These are phyloP conservation scores for Eleusine indica DNA, from an alignment of 176 grass and related monocot genomes.

Conservation along the genomic window DNA sequence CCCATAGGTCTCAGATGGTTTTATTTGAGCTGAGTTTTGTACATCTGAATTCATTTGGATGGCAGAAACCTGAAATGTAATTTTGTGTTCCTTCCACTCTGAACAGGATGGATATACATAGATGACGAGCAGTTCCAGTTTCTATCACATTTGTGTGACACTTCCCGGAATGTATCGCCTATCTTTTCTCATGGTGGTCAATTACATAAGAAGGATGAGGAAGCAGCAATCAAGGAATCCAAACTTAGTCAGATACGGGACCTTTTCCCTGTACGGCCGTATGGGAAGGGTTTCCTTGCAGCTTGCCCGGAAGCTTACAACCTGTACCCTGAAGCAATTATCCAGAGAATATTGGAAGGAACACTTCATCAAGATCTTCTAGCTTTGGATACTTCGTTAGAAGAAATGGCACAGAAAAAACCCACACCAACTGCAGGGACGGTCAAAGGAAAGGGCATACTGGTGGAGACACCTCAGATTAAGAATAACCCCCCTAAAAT, in stretches of 20 bases:
- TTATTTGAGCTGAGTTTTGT: background rate
- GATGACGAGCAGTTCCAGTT: slow-evolving; percentile 85
- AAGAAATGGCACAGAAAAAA: slow-evolving; percentile 68
- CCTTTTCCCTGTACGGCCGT: slow-evolving; percentile 65
- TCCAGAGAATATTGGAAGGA: slow-evolving; percentile 87
- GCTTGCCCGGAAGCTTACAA: slow-evolving; percentile 95
- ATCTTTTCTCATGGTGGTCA: slow-evolving; percentile 57
- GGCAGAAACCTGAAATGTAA: slow-evolving; percentile 21
- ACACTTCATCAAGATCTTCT: slow-evolving; percentile 92
- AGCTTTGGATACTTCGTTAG: slow-evolving; percentile 74
- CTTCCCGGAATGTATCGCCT: slow-evolving; percentile 53
- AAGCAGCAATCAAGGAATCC: slow-evolving; percentile 70
- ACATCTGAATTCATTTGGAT: background rate
- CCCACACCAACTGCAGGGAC: slow-evolving; percentile 43
- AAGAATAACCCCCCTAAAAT: slow-evolving; percentile 37
- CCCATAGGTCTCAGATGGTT: background rate
- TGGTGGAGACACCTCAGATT: slow-evolving; percentile 53
- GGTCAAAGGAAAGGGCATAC: slow-evolving; percentile 86
- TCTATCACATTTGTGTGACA: slow-evolving; percentile 59
- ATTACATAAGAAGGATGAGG: slow-evolving; percentile 72
- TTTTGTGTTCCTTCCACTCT: slow-evolving; percentile 32
- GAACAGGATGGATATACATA: slow-evolving; percentile 89
- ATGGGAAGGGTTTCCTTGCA: slow-evolving; percentile 86
- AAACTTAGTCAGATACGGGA: slow-evolving; percentile 98
- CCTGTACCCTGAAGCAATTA: slow-evolving; percentile 82